phyloP scores from a whole-genome alignment of 352 stramenopile species.

The Phytophthora pistaciae region DNA sequence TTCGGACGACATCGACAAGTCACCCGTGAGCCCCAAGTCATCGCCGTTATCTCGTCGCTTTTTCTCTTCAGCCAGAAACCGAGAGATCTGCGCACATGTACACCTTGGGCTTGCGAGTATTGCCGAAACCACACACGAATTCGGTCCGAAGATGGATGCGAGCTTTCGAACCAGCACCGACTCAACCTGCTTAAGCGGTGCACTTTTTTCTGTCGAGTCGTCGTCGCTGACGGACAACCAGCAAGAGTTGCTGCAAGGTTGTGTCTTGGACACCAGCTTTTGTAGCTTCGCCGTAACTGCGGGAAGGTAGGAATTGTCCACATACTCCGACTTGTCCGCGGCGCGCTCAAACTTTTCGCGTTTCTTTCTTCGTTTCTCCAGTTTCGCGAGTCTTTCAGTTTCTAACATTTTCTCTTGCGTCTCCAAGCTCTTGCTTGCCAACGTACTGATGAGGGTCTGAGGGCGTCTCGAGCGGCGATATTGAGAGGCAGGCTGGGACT shows the following conservation, averaged over 20 bases:
- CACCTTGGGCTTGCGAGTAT: constrained; percentile 47
- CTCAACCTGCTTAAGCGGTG: constrained; percentile 38
- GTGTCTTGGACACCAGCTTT: constrained; percentile 28
- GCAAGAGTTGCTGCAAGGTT: constrained; percentile 50
- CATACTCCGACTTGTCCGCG: constrained; percentile 71
- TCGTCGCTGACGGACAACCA: constrained; percentile 34
- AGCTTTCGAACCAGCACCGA: constrained; percentile 66
- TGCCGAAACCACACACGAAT: constrained; percentile 54
- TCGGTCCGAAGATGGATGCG: constrained; percentile 42
- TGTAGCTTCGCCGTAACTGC: constrained; percentile 38
- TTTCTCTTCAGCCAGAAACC: constrained; percentile 41
- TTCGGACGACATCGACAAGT: constrained; percentile 16
- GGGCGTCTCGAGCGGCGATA: constrained; percentile 65
- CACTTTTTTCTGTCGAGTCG: not conserved
- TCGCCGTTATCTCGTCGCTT: constrained; percentile 37
- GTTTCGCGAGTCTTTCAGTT: constrained; percentile 46
- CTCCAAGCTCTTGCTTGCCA: constrained; percentile 66
- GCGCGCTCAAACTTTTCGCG: constrained; percentile 51
- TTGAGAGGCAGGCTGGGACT: constrained; percentile 27
- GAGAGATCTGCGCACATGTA: constrained; percentile 41
- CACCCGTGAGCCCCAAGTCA: constrained; percentile 9
- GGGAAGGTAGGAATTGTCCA: constrained; percentile 69
- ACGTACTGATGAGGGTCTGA: constrained; percentile 67
- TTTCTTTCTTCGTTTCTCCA: constrained; percentile 47
- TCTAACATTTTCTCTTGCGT: constrained; percentile 73